Evolutionary conservation across 306 rosid species (phyloP), one percentile per base, ranked within the genome.

Genomic region (Abrus precatorius): DNA sequence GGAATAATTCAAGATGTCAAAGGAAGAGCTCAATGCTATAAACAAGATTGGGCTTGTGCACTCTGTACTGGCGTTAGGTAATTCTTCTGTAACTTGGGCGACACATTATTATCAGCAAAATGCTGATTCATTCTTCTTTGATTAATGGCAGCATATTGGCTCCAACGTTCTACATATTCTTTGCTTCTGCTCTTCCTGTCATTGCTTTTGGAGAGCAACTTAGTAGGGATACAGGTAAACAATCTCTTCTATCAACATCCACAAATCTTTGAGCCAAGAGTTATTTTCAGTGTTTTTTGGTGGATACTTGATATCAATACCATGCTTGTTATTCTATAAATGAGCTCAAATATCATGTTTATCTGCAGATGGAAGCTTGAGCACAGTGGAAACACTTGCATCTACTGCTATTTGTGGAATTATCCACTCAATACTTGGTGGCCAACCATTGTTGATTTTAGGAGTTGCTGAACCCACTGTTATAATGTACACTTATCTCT

Each of bases 391-490:
- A 79, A 90, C 99, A 75, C 76, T 95, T 76, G 89, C 97, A 76
- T 95, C 99, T 49, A 93, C 99, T 6, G 98, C 98, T 3, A 74
- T 95, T 40, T 93, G 94, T 74, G 99, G 99, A 83, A 59, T 93
- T 74, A 90, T 93, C 52, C 99, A 95, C 79, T 89, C 99, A 32
- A 75, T 95, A 55, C 45, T 93, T 38, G 99, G 99, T 34, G 99
- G 99, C 50, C 99, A 95, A 48, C 99, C 99, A 45, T 81, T 95
- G 89, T 85, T 95, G 87, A 87, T 95, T 69, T 52, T 95, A 67
- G 99, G 99, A 75, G 99, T 95, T 83, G 99, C 99, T 50, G 99
- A 95, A 74, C 99, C 99, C 7, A 95, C 99, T 32, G 94, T 91
- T 56, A 91, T 95, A 67, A 93, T 95, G 99, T 95, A 93, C 82